Base-by-base conservation (phyloP, 108 stramenopile genomes). In the Nannochloropsis granulata region DNA sequence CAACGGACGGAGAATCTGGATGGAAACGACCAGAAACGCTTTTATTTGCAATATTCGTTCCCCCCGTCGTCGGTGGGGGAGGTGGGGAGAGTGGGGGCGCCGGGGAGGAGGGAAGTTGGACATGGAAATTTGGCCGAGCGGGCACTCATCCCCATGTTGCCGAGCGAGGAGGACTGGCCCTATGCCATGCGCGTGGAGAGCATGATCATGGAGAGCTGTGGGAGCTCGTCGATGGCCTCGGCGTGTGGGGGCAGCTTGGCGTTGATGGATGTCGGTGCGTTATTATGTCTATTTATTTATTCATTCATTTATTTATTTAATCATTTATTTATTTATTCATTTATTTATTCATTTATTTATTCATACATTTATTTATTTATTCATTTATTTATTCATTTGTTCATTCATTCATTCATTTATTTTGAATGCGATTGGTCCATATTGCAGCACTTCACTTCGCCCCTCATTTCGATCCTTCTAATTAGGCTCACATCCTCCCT, bases 41-140 rank as follows among this genome's bases (percentile, higher is more conserved):
- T 97, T 81, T 97, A 97, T 85, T 86, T 97, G 85, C 96, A 97
- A 89, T 97, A 97, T 81, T 90, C 93, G 24, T 97, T 97, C 85
- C 97, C 96, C 44, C 97, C 97, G 13, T 93, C 93, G 87, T 94
- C 93, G 83, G 95, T 97, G 12, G 96, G 95, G 24, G 95, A 97
- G 88, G 95, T 96, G 34, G 94, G 95, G 2, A 86, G 96, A 78
- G 92, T 93, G 2, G 95, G 95, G 11, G 94, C 94, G 14, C 94
- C 95, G 11, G 95, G 95, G 71, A 89, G 94, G 43, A 92, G 89
- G 24, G 96, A 82, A 95, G 95, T 90, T 90, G 94, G 89, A 56
- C 94, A 91, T 83, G 94, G 94, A 26, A 89, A 86, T 19, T 90
- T 94, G 25, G 96, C 96, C 12, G 95, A 97, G 87, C 92, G 92